phyloP scores from a whole-genome alignment of 2,329 filamentous ascomycete genomes.

The Alternaria consortialis region DNA sequence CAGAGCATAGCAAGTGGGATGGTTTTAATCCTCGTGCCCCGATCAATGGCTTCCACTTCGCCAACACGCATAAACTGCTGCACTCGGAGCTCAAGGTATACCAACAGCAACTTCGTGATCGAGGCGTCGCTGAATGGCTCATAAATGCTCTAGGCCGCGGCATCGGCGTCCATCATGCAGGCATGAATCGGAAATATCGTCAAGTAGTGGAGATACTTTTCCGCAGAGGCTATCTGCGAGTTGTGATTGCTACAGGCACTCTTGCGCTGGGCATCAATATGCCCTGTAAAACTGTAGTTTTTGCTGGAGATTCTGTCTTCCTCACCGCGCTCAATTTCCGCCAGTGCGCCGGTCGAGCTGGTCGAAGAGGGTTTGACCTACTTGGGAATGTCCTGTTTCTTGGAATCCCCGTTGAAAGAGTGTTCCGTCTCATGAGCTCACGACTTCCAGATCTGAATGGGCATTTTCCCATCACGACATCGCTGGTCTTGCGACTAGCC shows the following conservation, averaged over 20 bases:
- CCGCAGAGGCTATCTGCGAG: conserved; percentile 73
- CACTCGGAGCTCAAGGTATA: conserved; percentile 67
- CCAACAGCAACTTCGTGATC: conserved; percentile 60
- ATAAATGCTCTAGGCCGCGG: conserved; percentile 71
- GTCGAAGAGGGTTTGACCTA: conserved; percentile 80
- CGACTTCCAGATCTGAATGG: conserved; percentile 76
- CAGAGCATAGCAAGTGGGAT: conserved; percentile 7
- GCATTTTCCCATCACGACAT: conserved; percentile 80
- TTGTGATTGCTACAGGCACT: conserved; percentile 79
- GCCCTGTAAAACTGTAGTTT: conserved; percentile 82
- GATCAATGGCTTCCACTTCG: conserved; percentile 70
- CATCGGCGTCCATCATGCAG: conserved; percentile 81
- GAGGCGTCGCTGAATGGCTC: conserved; percentile 62
- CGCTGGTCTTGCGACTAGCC: conserved; percentile 73
- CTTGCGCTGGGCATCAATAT: conserved; percentile 76
- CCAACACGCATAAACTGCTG: conserved; percentile 68
- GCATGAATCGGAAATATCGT: conserved; percentile 80
- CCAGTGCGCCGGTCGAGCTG: conserved; percentile 79
- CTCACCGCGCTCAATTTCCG: conserved; percentile 79
- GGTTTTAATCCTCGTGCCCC: conserved; percentile 19
- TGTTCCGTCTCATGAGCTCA: conserved; percentile 75
- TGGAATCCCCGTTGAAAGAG: conserved; percentile 67
- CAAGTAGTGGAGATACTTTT: conserved; percentile 78
- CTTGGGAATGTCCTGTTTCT: conserved; percentile 84
- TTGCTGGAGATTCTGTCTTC: conserved; percentile 76